These are phyloP conservation scores for Tuber magnatum DNA, from an alignment of 495 filamentous ascomycete genomes.

Conservation along the genomic window DNA sequence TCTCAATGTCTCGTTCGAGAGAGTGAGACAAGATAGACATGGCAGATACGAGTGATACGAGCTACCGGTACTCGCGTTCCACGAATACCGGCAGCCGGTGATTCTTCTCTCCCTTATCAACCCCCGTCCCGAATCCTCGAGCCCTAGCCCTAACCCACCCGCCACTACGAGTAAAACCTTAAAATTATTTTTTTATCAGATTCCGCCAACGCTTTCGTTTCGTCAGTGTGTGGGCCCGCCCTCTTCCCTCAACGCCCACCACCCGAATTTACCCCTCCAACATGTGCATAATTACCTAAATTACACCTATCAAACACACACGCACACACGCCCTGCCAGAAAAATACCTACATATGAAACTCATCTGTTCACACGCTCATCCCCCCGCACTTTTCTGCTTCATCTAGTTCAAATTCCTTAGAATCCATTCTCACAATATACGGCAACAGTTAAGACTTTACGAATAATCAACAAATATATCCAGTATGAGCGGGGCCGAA, in stretches of 20 bases:
- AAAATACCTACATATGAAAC: background rate
- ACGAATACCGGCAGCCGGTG: no score
- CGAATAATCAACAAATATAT: background rate
- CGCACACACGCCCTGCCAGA: background rate
- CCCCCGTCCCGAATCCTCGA: background rate
- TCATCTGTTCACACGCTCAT: background rate
- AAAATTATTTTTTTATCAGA: background rate
- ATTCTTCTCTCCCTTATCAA: background rate
- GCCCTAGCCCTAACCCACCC: background rate
- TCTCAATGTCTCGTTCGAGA: background rate
- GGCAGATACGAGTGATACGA: background rate
- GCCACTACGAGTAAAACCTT: background rate
- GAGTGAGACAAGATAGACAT: conserved; percentile 1
- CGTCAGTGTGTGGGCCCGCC: background rate
- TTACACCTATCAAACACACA: background rate
- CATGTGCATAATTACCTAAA: background rate
- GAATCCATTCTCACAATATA: background rate
- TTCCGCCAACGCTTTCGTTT: background rate
- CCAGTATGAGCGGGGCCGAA: background rate
- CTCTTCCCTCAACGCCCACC: background rate
- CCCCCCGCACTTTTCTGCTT: background rate
- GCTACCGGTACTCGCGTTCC: background rate
- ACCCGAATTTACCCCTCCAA: background rate
- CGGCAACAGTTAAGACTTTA: background rate
- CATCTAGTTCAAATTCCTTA: background rate